A percentile compares a stretch with the other conserved stretches of the same genome.
Evolutionary conservation across 164 flowering plant species (phyloP).

Genomic region (Tinospora cordifolia): DNA sequence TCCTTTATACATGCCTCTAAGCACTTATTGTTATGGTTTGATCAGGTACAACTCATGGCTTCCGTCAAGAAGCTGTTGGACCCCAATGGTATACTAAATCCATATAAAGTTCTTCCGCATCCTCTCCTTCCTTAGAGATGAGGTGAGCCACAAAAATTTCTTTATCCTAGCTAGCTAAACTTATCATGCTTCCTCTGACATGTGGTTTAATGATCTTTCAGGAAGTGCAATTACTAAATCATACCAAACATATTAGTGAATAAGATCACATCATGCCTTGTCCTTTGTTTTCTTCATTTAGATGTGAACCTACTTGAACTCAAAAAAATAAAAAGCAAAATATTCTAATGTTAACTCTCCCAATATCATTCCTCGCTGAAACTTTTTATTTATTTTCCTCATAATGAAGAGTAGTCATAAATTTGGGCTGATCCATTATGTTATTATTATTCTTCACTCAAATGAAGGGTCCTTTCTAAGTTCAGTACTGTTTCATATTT

Average conservation of each 20-base stretch:
- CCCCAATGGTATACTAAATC: constrained; percentile 77
- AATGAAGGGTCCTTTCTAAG: not conserved
- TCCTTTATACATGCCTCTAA: not conserved
- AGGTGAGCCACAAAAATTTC: constrained; percentile 8
- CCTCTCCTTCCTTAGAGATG: constrained; percentile 24
- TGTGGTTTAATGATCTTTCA: not conserved
- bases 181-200: not conserved
- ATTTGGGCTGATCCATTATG: too few relatives aligned
- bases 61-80: constrained; percentile 78
- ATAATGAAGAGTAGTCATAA: too few relatives aligned
- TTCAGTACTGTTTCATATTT: not conserved
- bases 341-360: too few relatives aligned
- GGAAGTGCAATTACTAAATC: not conserved
- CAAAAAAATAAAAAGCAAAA: not conserved
- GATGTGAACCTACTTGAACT: not conserved
- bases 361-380: too few relatives aligned
- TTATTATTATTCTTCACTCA: too few relatives aligned
- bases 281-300: too few relatives aligned
- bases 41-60: constrained; percentile 80
- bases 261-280: not conserved
- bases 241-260: not conserved
- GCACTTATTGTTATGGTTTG: constrained; percentile 5
- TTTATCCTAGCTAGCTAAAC: not conserved
- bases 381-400: too few relatives aligned
- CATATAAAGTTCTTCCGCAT: constrained; percentile 86